These are phyloP conservation scores for Paragyromitra xinjiangensis DNA, from an alignment of 495 filamentous ascomycete genomes.

Conservation along the genomic window DNA sequence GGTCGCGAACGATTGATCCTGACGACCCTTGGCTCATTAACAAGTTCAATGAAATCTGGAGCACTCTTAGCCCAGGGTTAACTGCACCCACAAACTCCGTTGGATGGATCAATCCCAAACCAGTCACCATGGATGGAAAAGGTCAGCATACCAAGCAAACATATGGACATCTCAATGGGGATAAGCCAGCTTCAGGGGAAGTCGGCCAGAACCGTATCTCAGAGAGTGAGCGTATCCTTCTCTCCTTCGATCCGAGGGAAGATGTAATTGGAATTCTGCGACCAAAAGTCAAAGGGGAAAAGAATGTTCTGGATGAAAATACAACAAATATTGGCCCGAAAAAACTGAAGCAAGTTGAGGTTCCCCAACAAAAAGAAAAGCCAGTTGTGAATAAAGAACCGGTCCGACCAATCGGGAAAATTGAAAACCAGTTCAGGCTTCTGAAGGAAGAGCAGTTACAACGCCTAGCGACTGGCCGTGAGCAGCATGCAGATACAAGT, in stretches of 20 bases:
- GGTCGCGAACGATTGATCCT: neutral
- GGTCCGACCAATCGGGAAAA: neutral
- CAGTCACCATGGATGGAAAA: neutral
- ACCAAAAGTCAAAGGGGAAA: conserved; percentile 26
- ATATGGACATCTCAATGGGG: neutral
- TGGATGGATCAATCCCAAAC: conserved; percentile 15
- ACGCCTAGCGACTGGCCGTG: neutral
- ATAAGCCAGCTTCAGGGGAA: neutral
- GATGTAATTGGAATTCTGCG: conserved; percentile 20
- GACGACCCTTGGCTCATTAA: conserved; percentile 11
- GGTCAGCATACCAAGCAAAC: neutral
- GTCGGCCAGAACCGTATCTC: neutral
- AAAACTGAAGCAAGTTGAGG: neutral
- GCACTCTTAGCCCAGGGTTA: neutral
- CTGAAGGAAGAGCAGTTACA: conserved; percentile 16
- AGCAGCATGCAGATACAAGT: too few species aligned
- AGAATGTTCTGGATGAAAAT: neutral
- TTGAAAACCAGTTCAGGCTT: conserved; percentile 19
- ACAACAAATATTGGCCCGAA: neutral
- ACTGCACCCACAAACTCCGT: neutral
- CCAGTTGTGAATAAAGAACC: neutral
- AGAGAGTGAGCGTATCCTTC: conserved; percentile 29
- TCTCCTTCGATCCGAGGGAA: conserved; percentile 25
- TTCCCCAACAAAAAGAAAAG: neutral
- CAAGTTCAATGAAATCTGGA: conserved; percentile 17